Evolutionary conservation across 1,139 yeast genomes (phyloP).

Genomic region (Candida glucosophila): DNA sequence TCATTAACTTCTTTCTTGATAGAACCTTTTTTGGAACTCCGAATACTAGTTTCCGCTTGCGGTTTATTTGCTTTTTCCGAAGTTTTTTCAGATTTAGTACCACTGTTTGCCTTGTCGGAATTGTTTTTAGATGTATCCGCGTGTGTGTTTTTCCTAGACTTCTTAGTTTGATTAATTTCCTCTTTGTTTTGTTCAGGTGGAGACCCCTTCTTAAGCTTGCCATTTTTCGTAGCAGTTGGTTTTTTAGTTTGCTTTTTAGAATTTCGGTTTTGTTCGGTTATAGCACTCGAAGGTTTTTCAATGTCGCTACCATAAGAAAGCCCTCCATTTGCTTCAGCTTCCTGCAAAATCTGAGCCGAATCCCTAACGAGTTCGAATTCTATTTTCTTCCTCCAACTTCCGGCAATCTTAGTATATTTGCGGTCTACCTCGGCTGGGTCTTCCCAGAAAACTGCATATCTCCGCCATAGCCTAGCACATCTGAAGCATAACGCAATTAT

Average conservation of each 20-base stretch:
- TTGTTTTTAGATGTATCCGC: constrained; percentile 1
- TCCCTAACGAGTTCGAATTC: constrained; percentile 73
- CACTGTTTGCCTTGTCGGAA: constrained; percentile 1
- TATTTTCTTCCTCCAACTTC: constrained; percentile 50
- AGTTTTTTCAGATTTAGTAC: not conserved
- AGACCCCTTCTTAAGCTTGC: too few species aligned
- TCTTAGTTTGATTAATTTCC: too few species aligned
- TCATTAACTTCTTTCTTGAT: too few species aligned
- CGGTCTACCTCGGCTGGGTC: constrained; percentile 62
- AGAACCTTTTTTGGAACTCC: too few species aligned
- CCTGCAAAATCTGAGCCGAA: constrained; percentile 47
- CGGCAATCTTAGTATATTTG: constrained; percentile 26
- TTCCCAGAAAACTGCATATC: constrained; percentile 88
- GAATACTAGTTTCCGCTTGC: not conserved
- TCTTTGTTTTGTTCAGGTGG: too few species aligned
- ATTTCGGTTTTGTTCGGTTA: too few species aligned
- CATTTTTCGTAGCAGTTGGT: constrained; percentile 2
- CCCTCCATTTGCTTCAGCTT: constrained; percentile 20
- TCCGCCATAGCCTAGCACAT: constrained; percentile 87
- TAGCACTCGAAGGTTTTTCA: too few species aligned
- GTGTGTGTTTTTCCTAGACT: too few species aligned
- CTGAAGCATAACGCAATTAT: constrained; percentile 64
- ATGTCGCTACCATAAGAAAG: too few species aligned
- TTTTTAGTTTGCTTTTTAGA: not conserved
- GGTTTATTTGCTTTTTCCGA: constrained; percentile 1